Evolutionary conservation across 2,329 filamentous ascomycete species (phyloP).

Genomic region (Phaeomoniella chlamydospora): DNA sequence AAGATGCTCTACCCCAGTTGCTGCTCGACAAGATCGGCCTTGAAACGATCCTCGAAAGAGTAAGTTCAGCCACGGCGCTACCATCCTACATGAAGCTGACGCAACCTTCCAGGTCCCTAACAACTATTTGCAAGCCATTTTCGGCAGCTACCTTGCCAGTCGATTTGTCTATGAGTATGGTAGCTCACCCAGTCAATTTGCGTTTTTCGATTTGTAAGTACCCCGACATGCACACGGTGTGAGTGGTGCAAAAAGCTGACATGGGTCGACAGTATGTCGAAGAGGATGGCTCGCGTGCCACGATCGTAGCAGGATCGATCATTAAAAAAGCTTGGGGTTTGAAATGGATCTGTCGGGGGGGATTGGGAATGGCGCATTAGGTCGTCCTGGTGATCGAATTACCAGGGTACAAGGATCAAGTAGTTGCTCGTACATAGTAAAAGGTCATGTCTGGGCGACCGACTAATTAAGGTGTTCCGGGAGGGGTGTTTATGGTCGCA

Average conservation of each 20-base stretch:
- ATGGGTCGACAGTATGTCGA: neutral
- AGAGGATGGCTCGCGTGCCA: neutral
- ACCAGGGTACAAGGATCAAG: no score
- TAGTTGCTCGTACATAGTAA: no score
- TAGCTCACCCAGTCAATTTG: constrained; percentile 84
- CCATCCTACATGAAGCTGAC: constrained; percentile 9
- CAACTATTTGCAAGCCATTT: constrained; percentile 84
- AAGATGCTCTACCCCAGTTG: constrained; percentile 72
- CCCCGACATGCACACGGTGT: neutral
- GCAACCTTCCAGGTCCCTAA: constrained; percentile 53
- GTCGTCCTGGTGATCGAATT: neutral
- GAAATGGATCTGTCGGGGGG: neutral
- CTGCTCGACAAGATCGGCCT: constrained; percentile 82
- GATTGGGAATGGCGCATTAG: neutral
- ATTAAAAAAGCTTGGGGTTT: no score
- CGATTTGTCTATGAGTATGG: constrained; percentile 95
- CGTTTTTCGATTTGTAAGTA: constrained; percentile 94
- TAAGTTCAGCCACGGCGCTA: constrained; percentile 22
- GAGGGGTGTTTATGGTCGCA: no score
- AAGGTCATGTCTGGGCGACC: neutral
- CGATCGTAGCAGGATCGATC: neutral
- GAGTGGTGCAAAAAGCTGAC: neutral
- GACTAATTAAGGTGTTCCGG: neutral
- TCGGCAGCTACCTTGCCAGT: constrained; percentile 86
- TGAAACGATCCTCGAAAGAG: constrained; percentile 70